Percentiles rank a stretch among this genome's conserved stretches.
Evolutionary conservation across 2,329 filamentous ascomycete species (phyloP).

Genomic region (Onygenales sp.): DNA sequence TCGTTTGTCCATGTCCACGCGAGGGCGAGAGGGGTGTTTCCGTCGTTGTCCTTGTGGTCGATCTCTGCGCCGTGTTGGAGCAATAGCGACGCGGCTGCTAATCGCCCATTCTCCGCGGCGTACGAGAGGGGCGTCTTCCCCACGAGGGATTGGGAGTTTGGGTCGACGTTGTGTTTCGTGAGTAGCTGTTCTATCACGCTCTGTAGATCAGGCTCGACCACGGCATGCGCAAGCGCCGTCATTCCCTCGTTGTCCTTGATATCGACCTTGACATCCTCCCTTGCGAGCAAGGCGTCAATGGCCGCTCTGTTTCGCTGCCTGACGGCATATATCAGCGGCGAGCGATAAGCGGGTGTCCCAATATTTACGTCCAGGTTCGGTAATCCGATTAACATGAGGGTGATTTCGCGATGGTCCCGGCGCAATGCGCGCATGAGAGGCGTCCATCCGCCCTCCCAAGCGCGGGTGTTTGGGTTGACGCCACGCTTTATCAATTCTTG

Average conservation of each 20-base stretch:
- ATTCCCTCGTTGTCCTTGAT: neutral
- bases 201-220: neutral
- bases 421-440: neutral
- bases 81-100: no score
- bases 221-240: neutral
- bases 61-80: neutral
- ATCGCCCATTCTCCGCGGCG: no score
- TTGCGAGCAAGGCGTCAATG: neutral
- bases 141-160: neutral
- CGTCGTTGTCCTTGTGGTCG: slow-evolving; percentile 1
- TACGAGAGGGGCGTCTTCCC: neutral
- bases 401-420: neutral
- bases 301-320: neutral
- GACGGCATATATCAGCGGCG: neutral
- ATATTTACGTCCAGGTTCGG: no score
- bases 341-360: neutral
- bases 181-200: neutral
- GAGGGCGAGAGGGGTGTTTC: slow-evolving; percentile 3
- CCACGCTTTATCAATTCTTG: no score
- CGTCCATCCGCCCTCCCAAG: neutral
- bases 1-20: neutral
- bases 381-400: no score
- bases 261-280: neutral
- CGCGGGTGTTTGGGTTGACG: neutral
- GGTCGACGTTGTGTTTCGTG: neutral